Base-by-base conservation (phyloP, 805 yeast genomes). In the Kazachstania viticola region DNA sequence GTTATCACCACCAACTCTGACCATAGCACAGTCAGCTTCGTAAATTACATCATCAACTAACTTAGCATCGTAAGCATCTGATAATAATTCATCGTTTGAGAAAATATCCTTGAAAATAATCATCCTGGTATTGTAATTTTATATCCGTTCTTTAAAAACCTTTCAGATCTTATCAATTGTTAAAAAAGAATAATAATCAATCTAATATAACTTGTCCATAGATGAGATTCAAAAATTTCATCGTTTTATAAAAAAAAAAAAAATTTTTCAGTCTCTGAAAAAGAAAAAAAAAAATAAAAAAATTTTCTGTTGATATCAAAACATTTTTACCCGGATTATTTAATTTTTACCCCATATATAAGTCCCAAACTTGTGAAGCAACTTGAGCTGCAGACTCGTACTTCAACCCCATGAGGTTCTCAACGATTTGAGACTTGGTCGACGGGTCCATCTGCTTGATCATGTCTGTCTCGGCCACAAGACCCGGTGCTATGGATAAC, bases 21-120 rank as follows among this genome's bases (percentile, higher is more conserved):
- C 75, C 91, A 85, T 77, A 56, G 73, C 69, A 70, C 96, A 85
- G 78, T 91, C 83, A 48, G 94, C 97, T 73, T 91, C 98, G 74
- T 72, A 83, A 62, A 91, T 84, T 55, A 72, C 97, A 48, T 73
- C 82, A 57, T 82, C 95, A 47, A 91, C 96, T 63, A 66, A 69
- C 60, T 69, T 78, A 63, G 73, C 59, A 65, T 83, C 94, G 75
- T 87, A 91, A 59, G 98, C 98, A 61, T 87, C 96, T 46, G 98
- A 91, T 67, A 88, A 71, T 56, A 81, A 70, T 75, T 88, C 98
- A 73, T 88, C 98, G 60, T 80, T 82, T 48, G 96, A 80, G 67
- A 88, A 62, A 62, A 85, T 66, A 71, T 88, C 98, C 66, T 71
- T 62, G 65, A 39, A 60, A 55, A 65, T 64, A 45, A 51, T 48